Base-by-base conservation (phyloP, 768 basidiomycete species). In the Cystoderma amianthinum region DNA sequence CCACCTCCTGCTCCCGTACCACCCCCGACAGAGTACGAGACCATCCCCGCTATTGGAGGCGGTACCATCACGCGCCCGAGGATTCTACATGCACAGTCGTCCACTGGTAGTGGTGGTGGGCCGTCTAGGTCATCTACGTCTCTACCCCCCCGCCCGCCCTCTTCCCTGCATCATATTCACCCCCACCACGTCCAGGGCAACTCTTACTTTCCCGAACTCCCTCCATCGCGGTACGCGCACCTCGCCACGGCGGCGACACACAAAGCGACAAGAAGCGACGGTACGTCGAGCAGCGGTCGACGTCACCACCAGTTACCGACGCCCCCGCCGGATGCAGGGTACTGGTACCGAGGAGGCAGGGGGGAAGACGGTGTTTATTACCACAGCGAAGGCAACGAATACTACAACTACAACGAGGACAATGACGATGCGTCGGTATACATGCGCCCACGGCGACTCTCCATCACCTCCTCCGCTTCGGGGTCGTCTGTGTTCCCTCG, bases 41-140 rank as follows among this genome's bases (percentile, higher is more conserved):
- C 85, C 1, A 79, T 93, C 24, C 90, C 93, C 10, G 93, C 94
- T 2, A 85, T 96, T 3, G 93, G 94, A 13, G 92, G 92, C 11
- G 93, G 93, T 0, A 82, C 76, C 1, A 77, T 96, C 49, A 85
- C 84, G 7, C 79, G 90, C 11, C 94, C 94, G 1, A 70, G 92
- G 4, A 74, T 94, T 22, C 80, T 79, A 48, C 94, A 94, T 57
- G 80, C 89, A 0, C 91, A 94, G 52, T 87, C 86, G 25, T 28
- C 25, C 7, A 28, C 25, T n/a, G n/a, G n/a, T n/a, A n/a, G n/a
- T n/a, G n/a, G n/a, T n/a, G n/a, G n/a, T n/a, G n/a, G n/a, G n/a
- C n/a, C n/a, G n/a, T n/a, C n/a, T n/a, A n/a, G n/a, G n/a, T n/a
- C n/a, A n/a, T 46, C 52, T 11, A 17, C 12, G 9, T 22, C 50